Evolutionary conservation across 768 basidiomycete species (phyloP).

Genomic region (Tephrocybe sp.): DNA sequence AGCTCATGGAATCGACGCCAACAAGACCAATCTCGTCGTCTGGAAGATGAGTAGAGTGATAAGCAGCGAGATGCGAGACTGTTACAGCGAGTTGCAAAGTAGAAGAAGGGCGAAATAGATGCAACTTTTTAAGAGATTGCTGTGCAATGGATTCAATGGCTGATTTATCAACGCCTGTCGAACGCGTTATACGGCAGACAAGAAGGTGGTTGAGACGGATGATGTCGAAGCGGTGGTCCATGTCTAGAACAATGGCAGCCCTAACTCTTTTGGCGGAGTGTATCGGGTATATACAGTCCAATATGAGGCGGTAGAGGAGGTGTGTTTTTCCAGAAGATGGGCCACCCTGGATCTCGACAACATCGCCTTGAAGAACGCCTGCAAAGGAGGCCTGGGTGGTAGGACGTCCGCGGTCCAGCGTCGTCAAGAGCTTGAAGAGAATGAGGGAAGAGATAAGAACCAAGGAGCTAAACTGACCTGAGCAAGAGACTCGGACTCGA

Average conservation of each 20-base stretch:
- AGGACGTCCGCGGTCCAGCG: neutral
- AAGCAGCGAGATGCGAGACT: conserved; percentile 54
- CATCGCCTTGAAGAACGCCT: conserved; percentile 51
- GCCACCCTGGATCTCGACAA: conserved; percentile 77
- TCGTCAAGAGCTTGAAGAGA: conserved; percentile 10
- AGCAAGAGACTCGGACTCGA: conserved; percentile 40
- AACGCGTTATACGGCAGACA: conserved; percentile 38
- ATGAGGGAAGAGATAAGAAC: neutral
- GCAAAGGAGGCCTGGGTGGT: neutral
- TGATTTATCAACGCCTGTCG: conserved; percentile 25
- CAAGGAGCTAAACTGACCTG: conserved; percentile 11
- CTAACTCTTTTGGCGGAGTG: conserved; percentile 58
- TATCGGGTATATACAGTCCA: conserved; percentile 57
- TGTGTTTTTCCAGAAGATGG: conserved; percentile 78
- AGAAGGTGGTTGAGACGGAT: conserved; percentile 55
- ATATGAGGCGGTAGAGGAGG: conserved; percentile 65
- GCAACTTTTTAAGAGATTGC: conserved; percentile 51
- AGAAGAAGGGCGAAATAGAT: conserved; percentile 70
- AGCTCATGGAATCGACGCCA: conserved; percentile 73
- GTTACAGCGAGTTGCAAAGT: conserved; percentile 70
- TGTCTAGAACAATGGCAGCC: conserved; percentile 69
- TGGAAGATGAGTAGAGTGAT: conserved; percentile 48
- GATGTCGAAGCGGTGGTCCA: conserved; percentile 65
- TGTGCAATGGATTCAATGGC: conserved; percentile 30
- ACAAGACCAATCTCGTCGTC: conserved; percentile 62